Conservation (phyloP, 2,329 filamentous ascomycete genomes). For the Cladorrhinum sp. region DNA sequence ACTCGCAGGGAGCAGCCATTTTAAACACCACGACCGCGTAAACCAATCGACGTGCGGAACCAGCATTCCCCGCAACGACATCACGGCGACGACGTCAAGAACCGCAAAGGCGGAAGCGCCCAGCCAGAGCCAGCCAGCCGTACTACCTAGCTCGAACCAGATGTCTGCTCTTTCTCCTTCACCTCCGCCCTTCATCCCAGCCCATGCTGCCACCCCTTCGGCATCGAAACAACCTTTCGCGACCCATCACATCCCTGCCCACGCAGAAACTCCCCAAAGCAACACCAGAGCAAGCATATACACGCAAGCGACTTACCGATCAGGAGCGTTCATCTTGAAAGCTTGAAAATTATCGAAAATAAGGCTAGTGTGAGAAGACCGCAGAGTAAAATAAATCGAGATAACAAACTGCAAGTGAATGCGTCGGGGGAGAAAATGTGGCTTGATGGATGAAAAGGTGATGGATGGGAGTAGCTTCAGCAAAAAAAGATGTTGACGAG, state of each 20-base stretch:
- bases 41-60: too few species aligned
- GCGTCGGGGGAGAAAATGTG: neutral
- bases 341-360: neutral
- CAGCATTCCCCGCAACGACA: too few species aligned
- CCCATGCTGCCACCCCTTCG: too few species aligned
- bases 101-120: too few species aligned
- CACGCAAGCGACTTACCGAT: slow-evolving; percentile 23
- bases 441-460: neutral
- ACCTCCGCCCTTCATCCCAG: too few species aligned
- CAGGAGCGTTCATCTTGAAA: slow-evolving; percentile 27
- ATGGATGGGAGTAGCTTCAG: neutral
- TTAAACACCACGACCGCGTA: too few species aligned
- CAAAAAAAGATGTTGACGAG: neutral
- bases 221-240: neutral
- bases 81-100: too few species aligned
- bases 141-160: too few species aligned
- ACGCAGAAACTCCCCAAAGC: neutral
- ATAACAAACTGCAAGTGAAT: neutral
- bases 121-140: too few species aligned
- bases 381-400: too few species aligned
- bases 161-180: too few species aligned
- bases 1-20: too few species aligned
- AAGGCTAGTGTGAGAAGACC: neutral
- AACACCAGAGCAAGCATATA: neutral
- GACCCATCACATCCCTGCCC: neutral